Evolutionary conservation across 2,329 filamentous ascomycete genomes (phyloP), one percentile per base, ranked within the genome.

Genomic region (Penicillium digitatum): DNA sequence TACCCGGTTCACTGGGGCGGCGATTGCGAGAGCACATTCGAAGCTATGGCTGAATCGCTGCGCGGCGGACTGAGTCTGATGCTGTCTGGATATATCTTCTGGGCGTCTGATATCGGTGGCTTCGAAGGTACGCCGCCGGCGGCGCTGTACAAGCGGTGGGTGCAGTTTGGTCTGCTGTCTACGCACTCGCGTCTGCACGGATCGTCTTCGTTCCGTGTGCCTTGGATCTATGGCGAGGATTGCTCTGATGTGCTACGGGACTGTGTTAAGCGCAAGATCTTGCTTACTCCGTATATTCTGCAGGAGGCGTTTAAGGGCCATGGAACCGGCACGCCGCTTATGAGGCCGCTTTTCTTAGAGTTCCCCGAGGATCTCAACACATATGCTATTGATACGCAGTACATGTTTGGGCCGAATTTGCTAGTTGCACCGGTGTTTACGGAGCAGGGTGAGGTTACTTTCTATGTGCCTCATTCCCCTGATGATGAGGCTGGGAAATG

Each of bases 81-180:
- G 14, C 73, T 88, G 1, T 83, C 80, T 42, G 85, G 85, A 2
- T 87, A 84, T 68, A 80, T 82, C 12, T 88, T 84, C 72, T 88
- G 86, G 85, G 84, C 83, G 32, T 84, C 82, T 59, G 86, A 88
- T 65, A 88, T 88, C 62, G 86, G 86, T 46, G 86, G 86, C 0
- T 88, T 90, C 62, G 87, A 90, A 66, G 87, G 87, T 3, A 80
- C 73, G 4, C 87, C 87, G 3, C 80, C 78, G 2, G 84, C 83
- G 0, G 85, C 83, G 75, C 82, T 90, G 63, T 90, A 90, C 73
- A 90, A 89, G 74, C 83, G 87, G 46, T 90, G 87, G 87, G 86
- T 89, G 6, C 86, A 86, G n/a, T 88, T 89, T 69, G 87, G 87
- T 0, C 78, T 89, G 1, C 73, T 90, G 38, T 88, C 85, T 62